Percentiles rank a stretch among this genome's conserved stretches.
These are phyloP conservation scores for Pyrenochaeta sp. DNA, from an alignment of 2,329 filamentous ascomycete species.

Conservation along the genomic window DNA sequence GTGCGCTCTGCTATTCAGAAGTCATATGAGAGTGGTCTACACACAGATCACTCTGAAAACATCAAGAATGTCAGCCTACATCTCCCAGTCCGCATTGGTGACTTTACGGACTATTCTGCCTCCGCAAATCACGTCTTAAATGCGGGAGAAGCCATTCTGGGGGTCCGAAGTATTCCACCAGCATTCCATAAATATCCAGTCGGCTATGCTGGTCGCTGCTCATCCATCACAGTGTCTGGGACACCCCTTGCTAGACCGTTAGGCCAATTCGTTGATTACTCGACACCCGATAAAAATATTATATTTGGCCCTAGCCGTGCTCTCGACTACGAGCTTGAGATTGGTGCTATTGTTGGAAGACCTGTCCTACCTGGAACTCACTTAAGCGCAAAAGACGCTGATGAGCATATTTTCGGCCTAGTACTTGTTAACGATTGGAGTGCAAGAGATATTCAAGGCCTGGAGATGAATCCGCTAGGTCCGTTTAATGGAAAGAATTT, in stretches of 20 bases:
- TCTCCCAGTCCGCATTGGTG: constrained; percentile 63
- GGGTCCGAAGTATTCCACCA: constrained; percentile 30
- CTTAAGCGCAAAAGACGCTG: constrained; percentile 53
- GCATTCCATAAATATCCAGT: constrained; percentile 49
- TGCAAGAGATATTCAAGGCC: constrained; percentile 68
- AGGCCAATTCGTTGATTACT: constrained; percentile 37
- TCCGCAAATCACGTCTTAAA: constrained; percentile 64
- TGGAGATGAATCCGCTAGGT: constrained; percentile 69
- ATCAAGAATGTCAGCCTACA: constrained; percentile 59
- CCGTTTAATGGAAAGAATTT: constrained; percentile 70
- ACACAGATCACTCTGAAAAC: constrained; percentile 25
- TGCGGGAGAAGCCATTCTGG: constrained; percentile 49
- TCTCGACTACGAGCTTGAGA: constrained; percentile 61
- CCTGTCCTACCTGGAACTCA: constrained; percentile 50
- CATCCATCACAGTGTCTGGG: constrained; percentile 61
- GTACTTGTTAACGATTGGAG: constrained; percentile 71
- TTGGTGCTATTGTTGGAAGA: constrained; percentile 56
- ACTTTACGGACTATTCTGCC: constrained; percentile 68
- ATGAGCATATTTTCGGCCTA: constrained; percentile 69
- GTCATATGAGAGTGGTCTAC: constrained; percentile 33
- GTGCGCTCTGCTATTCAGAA: constrained; percentile 55
- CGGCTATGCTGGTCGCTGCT: constrained; percentile 65
- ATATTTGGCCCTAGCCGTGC: constrained; percentile 54
- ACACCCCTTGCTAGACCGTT: constrained; percentile 41
- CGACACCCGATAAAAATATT: constrained; percentile 58